A percentile compares a stretch with the other conserved stretches of the same genome.
Conservation (phyloP, 495 filamentous ascomycete species). For the Clohesyomyces aquaticus region DNA sequence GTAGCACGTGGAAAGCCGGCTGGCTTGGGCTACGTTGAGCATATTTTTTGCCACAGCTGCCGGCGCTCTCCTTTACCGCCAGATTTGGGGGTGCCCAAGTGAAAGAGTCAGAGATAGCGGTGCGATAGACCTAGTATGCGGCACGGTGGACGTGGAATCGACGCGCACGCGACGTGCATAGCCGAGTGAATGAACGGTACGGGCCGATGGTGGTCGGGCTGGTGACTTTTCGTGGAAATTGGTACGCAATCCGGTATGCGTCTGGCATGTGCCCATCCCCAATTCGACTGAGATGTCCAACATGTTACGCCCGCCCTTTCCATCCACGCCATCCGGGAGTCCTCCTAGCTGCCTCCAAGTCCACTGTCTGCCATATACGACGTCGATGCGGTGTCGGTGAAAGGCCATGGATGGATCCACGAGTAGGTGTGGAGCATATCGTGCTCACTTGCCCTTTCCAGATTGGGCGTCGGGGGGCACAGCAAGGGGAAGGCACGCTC, state of each 20-base stretch:
- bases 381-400: neutral
- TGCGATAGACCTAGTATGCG: too few species aligned
- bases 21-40: too few species aligned
- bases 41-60: too few species aligned
- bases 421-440: too few species aligned
- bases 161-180: slow-evolving; percentile 4
- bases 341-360: neutral
- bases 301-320: neutral
- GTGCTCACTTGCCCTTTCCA: neutral
- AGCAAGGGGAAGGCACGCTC: neutral
- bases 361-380: neutral
- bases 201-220: neutral
- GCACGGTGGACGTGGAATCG: neutral
- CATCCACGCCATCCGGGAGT: neutral
- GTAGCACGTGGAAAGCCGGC: too few species aligned
- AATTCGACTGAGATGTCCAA: neutral
- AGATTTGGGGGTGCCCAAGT: too few species aligned
- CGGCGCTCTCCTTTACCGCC: too few species aligned
- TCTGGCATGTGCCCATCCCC: slow-evolving; percentile 6
- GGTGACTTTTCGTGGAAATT: neutral
- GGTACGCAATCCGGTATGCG: slow-evolving; percentile 10
- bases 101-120: neutral
- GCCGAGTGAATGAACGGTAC: neutral
- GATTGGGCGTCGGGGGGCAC: neutral
- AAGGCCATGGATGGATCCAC: neutral